Base-by-base conservation (phyloP, 2,329 filamentous ascomycete genomes). In the Fusarium avenaceum region DNA sequence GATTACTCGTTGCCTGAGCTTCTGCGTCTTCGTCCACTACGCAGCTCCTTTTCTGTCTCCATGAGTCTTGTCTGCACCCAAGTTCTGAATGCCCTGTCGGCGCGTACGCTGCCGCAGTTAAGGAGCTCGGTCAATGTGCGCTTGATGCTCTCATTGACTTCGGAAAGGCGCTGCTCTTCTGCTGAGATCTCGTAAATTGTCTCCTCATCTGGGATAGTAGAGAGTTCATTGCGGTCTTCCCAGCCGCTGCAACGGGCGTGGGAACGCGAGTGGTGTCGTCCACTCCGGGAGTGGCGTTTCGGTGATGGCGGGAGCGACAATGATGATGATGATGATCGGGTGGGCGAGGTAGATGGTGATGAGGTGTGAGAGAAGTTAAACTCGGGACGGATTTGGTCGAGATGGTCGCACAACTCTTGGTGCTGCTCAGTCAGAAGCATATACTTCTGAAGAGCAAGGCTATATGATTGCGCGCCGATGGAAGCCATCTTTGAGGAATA, bases 131-230 rank as follows among this genome's bases (percentile, higher is more conserved):
- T 89, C 69, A 89, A 74, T 3, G 86, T 84, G 32, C 86, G 82
- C 79, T 89, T 89, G 79, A 89, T 86, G 70, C 84, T 83, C 76
- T 88, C 86, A 76, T 87, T 87, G 76, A 88, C 83, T 64, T 84
- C 81, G 50, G 80, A 86, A 13, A 88, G 80, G 63, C 82, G 84
- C 67, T 84, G 81, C 73, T 87, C 85, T 72, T 86, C 84, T 19
- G 79, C 78, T 1, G 82, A 84, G 66, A 87, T 82, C 71, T 84
- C 83, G 63, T 79, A 79, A 22, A 85, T 74, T 8, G 82, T 81
- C 53, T 82, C 78, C 71, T 84, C 83, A 71, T 86, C 83, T 22
- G 80, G 73, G 32, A 84, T 82, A 24, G 81, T 82, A 55, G 74
- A 76, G n/a, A 81, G 76, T 43, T 74, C 76, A 51, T 72, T 69